phyloP scores from a whole-genome alignment of 2,329 filamentous ascomycete genomes.

The Paecilomyces fulvus region DNA sequence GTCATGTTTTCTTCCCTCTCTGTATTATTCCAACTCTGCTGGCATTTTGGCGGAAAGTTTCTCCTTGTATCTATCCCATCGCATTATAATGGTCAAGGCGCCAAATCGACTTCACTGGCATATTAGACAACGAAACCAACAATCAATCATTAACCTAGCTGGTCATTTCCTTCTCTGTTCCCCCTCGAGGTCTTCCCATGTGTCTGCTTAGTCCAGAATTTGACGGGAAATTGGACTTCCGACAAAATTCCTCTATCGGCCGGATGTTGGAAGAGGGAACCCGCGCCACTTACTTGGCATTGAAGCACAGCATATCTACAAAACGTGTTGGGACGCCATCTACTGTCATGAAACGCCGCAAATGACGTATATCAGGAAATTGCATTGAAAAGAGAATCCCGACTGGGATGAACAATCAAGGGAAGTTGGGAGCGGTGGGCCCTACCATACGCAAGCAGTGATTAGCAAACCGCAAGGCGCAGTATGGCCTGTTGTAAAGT shows the following conservation, averaged over 20 bases:
- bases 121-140: neutral
- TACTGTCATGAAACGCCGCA: neutral
- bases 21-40: constrained; percentile 14
- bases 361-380: neutral
- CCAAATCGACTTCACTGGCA: neutral
- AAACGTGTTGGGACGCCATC: neutral
- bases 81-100: constrained; percentile 4
- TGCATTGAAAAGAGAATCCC: neutral
- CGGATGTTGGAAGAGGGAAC: neutral
- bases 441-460: neutral
- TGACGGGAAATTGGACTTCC: neutral
- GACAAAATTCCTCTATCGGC: neutral
- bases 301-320: neutral
- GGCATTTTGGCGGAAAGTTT: constrained; percentile 11
- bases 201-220: too few relatives aligned
- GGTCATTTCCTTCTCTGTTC: neutral
- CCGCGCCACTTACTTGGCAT: neutral
- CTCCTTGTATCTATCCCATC: constrained; percentile 10
- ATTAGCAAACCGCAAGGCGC: neutral
- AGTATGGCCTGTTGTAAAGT: neutral
- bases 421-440: neutral
- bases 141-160: neutral
- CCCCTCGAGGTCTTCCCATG: too few relatives aligned
- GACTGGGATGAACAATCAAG: neutral
- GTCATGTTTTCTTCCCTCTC: constrained; percentile 1